A percentile compares a stretch with the other conserved stretches of the same genome.
phyloP scores from a whole-genome alignment of 176 grass and related monocot species.

The Raddia distichophylla region DNA sequence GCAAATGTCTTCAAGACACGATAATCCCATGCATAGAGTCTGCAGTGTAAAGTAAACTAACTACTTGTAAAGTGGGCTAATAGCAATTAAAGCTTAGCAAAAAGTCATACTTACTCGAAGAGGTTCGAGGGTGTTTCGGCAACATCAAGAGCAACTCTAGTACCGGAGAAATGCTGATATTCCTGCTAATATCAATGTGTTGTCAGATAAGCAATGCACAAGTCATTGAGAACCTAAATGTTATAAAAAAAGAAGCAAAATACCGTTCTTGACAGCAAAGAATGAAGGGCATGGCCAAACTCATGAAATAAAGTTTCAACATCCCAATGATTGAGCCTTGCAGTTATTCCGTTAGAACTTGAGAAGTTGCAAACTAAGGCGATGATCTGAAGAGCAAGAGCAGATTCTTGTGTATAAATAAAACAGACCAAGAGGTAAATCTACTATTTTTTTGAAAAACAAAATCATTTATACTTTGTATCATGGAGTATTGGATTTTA shows the following conservation, averaged over 20 bases:
- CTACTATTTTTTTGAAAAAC: neutral
- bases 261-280: conserved; percentile 97
- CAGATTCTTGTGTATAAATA: conserved; percentile 23
- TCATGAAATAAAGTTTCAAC: conserved; percentile 98
- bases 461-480: neutral
- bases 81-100: conserved; percentile 9
- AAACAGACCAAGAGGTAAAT: conserved; percentile 32
- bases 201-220: conserved; percentile 32
- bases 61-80: conserved; percentile 8
- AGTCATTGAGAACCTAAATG: conserved; percentile 9
- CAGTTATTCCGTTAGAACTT: conserved; percentile 56
- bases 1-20: conserved; percentile 87
- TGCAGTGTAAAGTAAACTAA: conserved; percentile 40
- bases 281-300: conserved; percentile 97
- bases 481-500: conserved; percentile 27
- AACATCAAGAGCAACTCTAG: conserved; percentile 92
- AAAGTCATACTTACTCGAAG: conserved; percentile 69
- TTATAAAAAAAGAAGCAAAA: conserved; percentile 21
- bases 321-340: conserved; percentile 81
- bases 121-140: conserved; percentile 96
- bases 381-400: conserved; percentile 69
- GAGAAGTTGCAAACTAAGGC: conserved; percentile 90
- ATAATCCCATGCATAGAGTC: conserved; percentile 96
- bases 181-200: conserved; percentile 61
- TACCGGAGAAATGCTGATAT: conserved; percentile 98